Conservation (phyloP, 768 basidiomycete genomes). For the Mrakia gelida region DNA sequence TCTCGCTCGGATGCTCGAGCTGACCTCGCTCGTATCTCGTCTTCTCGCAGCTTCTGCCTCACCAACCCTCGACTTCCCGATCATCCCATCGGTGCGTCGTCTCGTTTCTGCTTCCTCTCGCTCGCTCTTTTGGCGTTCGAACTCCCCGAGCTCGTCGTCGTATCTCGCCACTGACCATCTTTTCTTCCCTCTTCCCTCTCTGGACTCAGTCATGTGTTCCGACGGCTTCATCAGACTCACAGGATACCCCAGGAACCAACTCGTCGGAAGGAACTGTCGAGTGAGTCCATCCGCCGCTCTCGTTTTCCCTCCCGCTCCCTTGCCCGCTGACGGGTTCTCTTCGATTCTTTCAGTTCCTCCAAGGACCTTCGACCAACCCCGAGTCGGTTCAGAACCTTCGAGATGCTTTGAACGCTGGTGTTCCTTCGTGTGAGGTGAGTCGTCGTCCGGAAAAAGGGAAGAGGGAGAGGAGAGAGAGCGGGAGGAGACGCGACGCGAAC, state of each 20-base stretch:
- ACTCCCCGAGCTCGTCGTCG: not conserved
- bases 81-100: conserved; percentile 2
- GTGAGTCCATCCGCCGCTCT: not conserved
- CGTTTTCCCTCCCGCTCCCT: no score
- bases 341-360: not conserved
- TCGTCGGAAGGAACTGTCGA: conserved; percentile 18
- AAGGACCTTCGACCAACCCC: conserved; percentile 17
- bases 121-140: not conserved
- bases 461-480: not conserved
- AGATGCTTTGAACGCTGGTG: not conserved
- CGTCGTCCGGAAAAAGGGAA: not conserved
- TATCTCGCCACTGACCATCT: not conserved
- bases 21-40: not conserved
- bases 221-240: conserved; percentile 18
- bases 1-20: no score
- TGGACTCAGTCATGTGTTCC: conserved; percentile 9
- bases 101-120: no score
- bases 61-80: conserved; percentile 24
- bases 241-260: not conserved
- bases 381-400: conserved; percentile 19
- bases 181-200: not conserved
- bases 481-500: not conserved
- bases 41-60: not conserved
- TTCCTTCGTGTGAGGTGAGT: conserved; percentile 8
- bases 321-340: not conserved